Evolutionary conservation across 306 rosid genomes (phyloP), one percentile per base, ranked within the genome.

Genomic region (Pachyrhizus erosus): DNA sequence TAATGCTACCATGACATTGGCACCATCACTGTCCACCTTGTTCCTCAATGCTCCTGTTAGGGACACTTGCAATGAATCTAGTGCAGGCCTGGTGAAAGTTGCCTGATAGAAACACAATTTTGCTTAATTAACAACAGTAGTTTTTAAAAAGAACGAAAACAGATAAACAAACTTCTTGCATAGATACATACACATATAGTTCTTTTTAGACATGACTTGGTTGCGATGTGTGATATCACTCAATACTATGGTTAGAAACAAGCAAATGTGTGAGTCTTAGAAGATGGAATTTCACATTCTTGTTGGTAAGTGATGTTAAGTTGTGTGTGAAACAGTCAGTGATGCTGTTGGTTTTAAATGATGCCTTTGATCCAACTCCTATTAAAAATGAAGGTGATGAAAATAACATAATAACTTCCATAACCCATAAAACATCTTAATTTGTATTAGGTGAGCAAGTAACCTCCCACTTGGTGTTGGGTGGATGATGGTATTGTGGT

Each of bases 1-100:
- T 34, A 96, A 84, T 0, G 97, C 99, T 46, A 91, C 98, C 94
- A 96, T 88, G 33, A 93, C 86, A 78, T 90, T 81, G 17, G 83
- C 94, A 23, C 93, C 99, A 15, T 86, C 24, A 20, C 75, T 70
- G 40, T 93, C 97, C 43, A 92, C 93, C 84, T 91, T 93, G 31
- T 78, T 90, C 84, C 94, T 90, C 45, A 93, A 83, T 37, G 94
- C 73, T 76, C 97, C 98, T 65, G 92, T 77, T 21, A 96, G 70
- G 2, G 93, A 87, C 5, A 96, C 97, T 85, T 96, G 92, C 89
- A 96, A 40, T 34, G 92, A 81, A 77, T 91, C 94, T 6, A 83
- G 40, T 3, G 91, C 31, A 2, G 89, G 82, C 78, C 70, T 88
- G 43, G 80, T 83, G 86, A 96, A 93, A 8, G 78, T 93, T 58